phyloP scores from a whole-genome alignment of 495 filamentous ascomycete species.

The Aspergillus indologenus region DNA sequence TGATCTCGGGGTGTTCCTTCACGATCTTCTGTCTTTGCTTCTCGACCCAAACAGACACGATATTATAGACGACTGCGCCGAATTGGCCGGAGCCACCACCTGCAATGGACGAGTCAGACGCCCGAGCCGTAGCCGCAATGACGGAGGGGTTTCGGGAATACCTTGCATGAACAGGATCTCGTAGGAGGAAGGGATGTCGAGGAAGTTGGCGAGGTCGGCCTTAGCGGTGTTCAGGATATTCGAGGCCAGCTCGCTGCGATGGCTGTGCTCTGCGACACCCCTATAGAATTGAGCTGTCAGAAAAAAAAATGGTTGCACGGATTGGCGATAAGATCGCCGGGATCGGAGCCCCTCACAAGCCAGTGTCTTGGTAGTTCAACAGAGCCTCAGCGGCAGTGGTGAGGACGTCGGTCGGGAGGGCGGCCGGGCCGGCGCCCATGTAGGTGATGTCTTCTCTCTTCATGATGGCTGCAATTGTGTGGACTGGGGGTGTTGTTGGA shows the following conservation, averaged over 20 bases:
- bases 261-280: conserved; percentile 73
- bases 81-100: conserved; percentile 78
- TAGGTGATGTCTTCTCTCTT: conserved; percentile 63
- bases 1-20: conserved; percentile 34
- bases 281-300: conserved; percentile 15
- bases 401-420: conserved; percentile 74
- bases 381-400: conserved; percentile 70
- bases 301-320: conserved; percentile 5
- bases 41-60: conserved; percentile 79
- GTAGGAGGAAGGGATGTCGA: conserved; percentile 73
- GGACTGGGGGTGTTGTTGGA: not conserved
- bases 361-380: conserved; percentile 76
- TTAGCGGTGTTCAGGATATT: conserved; percentile 66
- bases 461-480: conserved; percentile 16
- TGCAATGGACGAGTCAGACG: not conserved
- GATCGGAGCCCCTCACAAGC: conserved; percentile 52
- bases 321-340: conserved; percentile 25
- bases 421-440: conserved; percentile 85
- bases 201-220: conserved; percentile 60
- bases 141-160: not conserved
- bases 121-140: not conserved
- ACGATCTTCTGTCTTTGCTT: conserved; percentile 34
- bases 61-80: conserved; percentile 75
- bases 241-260: conserved; percentile 75
- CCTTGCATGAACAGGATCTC: conserved; percentile 78